Percentiles rank a stretch among this genome's conserved stretches.
phyloP scores from a whole-genome alignment of 1,139 yeast genomes.

The Kluyveromyces sp. region DNA sequence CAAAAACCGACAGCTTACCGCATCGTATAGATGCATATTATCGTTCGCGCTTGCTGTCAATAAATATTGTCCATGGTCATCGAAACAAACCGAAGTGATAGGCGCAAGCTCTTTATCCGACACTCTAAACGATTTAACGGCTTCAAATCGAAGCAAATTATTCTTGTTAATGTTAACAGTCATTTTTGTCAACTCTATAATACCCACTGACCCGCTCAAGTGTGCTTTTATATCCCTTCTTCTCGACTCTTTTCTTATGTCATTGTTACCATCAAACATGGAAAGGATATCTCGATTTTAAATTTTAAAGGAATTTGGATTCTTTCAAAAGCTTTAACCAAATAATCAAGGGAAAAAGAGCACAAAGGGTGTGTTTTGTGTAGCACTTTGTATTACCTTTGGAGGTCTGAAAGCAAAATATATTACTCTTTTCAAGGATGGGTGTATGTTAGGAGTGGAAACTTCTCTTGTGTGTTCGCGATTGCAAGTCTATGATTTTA shows the following conservation, averaged over 20 bases:
- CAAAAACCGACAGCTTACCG: conserved; percentile 52
- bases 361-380: too few species aligned
- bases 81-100: conserved; percentile 78
- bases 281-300: too few species aligned
- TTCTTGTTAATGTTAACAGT: conserved; percentile 34
- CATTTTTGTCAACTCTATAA: conserved; percentile 11
- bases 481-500: neutral
- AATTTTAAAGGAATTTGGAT: too few species aligned
- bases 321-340: too few species aligned
- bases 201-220: too few species aligned
- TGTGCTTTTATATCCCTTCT: too few species aligned
- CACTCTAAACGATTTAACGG: conserved; percentile 49
- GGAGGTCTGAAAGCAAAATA: too few species aligned
- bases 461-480: neutral
- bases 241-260: too few species aligned
- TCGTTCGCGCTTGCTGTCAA: conserved; percentile 78
- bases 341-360: too few species aligned
- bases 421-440: neutral
- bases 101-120: conserved; percentile 46
- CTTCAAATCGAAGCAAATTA: conserved; percentile 39
- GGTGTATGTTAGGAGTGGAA: neutral
- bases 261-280: too few species aligned
- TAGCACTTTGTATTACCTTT: too few species aligned
- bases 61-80: conserved; percentile 74
- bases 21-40: conserved; percentile 76